A percentile compares a stretch with the other conserved stretches of the same genome.
Conservation (phyloP, 225 moss, liverwort and hornwort genomes). For the Bryum argenteum region DNA sequence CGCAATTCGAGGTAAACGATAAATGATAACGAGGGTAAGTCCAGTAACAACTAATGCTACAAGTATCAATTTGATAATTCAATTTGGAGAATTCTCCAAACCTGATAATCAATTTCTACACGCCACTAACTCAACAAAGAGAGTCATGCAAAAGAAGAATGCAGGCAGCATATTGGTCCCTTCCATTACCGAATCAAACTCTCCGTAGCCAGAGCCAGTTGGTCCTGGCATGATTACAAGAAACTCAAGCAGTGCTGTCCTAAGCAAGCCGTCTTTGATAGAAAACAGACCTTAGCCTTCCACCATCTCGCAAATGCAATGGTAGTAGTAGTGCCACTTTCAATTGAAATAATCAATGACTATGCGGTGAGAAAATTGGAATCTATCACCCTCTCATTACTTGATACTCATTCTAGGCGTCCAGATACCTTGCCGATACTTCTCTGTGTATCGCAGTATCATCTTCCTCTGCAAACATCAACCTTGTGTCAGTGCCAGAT, state of each 20-base stretch:
- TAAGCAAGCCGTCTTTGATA: conserved; percentile 3
- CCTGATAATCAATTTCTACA: neutral
- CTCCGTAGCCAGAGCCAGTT: too few relatives aligned
- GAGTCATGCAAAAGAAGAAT: too few relatives aligned
- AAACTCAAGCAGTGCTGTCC: conserved; percentile 16
- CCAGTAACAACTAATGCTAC: neutral
- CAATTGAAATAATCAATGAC: conserved; percentile 20
- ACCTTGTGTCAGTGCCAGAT: conserved; percentile 2
- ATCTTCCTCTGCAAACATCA: conserved; percentile 70
- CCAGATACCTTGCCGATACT: conserved; percentile 84
- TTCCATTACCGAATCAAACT: too few relatives aligned
- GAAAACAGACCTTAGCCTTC: neutral
- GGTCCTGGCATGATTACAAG: neutral
- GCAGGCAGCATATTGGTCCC: too few relatives aligned
- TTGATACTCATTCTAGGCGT: conserved; percentile 55
- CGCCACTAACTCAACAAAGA: neutral
- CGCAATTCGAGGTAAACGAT: too few relatives aligned
- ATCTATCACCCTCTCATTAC: conserved; percentile 30
- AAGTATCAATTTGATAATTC: neutral
- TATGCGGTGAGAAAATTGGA: conserved; percentile 19
- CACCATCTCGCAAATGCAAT: conserved; percentile 26
- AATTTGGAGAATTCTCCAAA: neutral
- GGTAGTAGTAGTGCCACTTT: conserved; percentile 19
- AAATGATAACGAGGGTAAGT: too few relatives aligned
- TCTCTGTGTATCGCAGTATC: conserved; percentile 82